phyloP scores from a whole-genome alignment of 768 basidiomycete species.

The Suillus weaverae region DNA sequence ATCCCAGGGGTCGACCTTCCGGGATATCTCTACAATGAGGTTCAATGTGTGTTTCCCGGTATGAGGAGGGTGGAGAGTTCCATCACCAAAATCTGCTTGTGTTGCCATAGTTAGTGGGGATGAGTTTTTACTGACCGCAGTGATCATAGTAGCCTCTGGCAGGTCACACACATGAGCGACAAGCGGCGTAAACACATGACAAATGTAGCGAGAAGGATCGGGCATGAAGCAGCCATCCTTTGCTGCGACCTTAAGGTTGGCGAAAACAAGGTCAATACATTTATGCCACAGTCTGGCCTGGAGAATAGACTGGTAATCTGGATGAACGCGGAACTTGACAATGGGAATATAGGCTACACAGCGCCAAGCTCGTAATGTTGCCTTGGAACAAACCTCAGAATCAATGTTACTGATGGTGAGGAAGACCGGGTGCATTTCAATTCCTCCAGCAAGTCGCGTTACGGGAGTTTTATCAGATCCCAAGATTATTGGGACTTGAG shows the following conservation, averaged over 20 bases:
- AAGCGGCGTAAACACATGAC: not conserved
- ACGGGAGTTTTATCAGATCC: constrained; percentile 37
- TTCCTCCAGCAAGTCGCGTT: constrained; percentile 28
- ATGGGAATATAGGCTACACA: constrained; percentile 30
- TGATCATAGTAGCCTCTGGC: constrained; percentile 3
- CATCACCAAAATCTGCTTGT: constrained; percentile 8
- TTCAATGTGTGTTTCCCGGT: not conserved
- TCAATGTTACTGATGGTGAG: constrained; percentile 23
- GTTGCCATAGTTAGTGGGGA: constrained; percentile 9
- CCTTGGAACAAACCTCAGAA: constrained; percentile 19
- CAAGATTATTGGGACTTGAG: constrained; percentile 29
- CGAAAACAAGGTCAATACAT: constrained; percentile 30
- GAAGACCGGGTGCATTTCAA: constrained; percentile 27
- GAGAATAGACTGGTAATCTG: constrained; percentile 23
- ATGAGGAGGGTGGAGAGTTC: not conserved
- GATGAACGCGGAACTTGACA: constrained; percentile 23
- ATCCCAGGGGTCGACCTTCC: constrained; percentile 21
- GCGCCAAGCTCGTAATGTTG: not conserved
- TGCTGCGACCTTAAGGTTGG: constrained; percentile 30
- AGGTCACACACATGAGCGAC: not conserved
- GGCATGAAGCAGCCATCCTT: constrained; percentile 27
- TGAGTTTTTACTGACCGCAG: constrained; percentile 6
- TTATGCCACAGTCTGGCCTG: constrained; percentile 28
- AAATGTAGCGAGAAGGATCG: constrained; percentile 18
- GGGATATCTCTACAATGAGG: not conserved